Conservation (phyloP, 2,329 filamentous ascomycete genomes). For the Aspergillaceae sp. region DNA sequence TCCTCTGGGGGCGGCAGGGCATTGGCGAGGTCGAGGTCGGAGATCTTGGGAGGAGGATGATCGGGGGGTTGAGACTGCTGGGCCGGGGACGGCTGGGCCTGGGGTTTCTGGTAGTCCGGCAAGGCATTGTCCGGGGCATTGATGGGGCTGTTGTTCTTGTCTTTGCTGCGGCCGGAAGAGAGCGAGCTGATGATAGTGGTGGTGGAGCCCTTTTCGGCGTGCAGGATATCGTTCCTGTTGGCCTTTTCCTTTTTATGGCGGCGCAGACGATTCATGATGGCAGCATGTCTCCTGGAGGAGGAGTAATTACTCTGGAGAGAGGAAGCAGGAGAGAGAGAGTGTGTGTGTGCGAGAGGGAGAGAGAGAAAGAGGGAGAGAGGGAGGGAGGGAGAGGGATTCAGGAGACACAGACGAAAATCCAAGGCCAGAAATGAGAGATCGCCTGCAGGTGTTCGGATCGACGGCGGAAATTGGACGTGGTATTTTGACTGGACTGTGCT, state of each 20-base stretch:
- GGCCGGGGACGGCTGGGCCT: no score
- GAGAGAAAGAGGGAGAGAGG: no score
- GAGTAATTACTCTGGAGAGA: background rate
- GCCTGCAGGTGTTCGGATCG: no score
- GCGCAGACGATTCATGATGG: conserved; percentile 35
- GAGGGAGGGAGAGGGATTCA: no score
- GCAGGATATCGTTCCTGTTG: background rate
- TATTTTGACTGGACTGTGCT: no score
- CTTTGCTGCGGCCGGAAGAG: conserved; percentile 11
- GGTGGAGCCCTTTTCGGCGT: background rate
- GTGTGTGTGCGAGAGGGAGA: background rate
- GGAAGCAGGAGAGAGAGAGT: no score
- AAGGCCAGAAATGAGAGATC: no score
- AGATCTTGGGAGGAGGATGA: background rate
- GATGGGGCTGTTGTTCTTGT: background rate
- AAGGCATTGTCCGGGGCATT: no score
- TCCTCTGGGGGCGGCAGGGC: conserved; percentile 77
- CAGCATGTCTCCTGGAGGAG: background rate
- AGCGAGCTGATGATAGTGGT: conserved; percentile 16
- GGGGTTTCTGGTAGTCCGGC: no score
- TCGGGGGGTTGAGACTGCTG: conserved; percentile 1
- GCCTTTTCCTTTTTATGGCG: conserved; percentile 31
- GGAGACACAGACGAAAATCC: no score
- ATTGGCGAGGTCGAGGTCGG: conserved; percentile 60
- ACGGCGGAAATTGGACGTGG: no score